A percentile compares a stretch with the other conserved stretches of the same genome.
Conservation (phyloP, 2,329 filamentous ascomycete species). For the Metarhizium album region DNA sequence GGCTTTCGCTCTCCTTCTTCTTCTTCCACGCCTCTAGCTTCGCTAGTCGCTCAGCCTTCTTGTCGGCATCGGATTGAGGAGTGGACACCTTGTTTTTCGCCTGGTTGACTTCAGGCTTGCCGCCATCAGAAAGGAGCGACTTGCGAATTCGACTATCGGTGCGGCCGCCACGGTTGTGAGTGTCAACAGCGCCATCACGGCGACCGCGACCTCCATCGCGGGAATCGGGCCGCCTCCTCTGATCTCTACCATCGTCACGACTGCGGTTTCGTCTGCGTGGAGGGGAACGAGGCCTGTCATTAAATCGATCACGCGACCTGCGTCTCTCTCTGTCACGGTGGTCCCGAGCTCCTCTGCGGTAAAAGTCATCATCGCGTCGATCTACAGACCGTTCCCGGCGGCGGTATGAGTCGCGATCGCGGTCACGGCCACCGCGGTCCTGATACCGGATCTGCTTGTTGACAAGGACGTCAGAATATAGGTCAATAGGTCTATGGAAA, state of each 20-base stretch:
- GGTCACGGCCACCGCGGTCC: conserved; percentile 34
- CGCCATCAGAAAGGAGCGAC: conserved; percentile 36
- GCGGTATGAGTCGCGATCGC: conserved; percentile 47
- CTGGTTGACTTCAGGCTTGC: conserved; percentile 41
- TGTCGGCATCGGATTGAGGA: conserved; percentile 56
- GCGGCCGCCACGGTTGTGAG: conserved; percentile 53
- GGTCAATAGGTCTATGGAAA: conserved; percentile 9
- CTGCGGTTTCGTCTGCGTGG: conserved; percentile 50
- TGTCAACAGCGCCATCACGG: conserved; percentile 63
- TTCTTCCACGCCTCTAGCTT: conserved; percentile 89
- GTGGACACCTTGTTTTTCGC: conserved; percentile 43
- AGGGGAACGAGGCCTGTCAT: conserved; percentile 47
- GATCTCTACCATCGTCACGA: conserved; percentile 53
- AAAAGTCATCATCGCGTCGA: conserved; percentile 53
- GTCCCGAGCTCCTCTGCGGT: conserved; percentile 51
- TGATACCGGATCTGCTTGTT: conserved; percentile 45
- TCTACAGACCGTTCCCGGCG: conserved; percentile 62
- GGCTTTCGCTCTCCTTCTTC: conserved; percentile 68
- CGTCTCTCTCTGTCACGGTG: conserved; percentile 45
- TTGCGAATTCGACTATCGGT: conserved; percentile 49
- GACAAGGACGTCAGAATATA: conserved; percentile 28
- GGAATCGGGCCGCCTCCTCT: conserved; percentile 65
- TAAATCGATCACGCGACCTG: conserved; percentile 50
- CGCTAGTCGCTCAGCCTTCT: conserved; percentile 66
- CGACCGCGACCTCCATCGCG: conserved; percentile 53